Conservation (phyloP, 129 eudicot genomes). For the Arctium minus region DNA sequence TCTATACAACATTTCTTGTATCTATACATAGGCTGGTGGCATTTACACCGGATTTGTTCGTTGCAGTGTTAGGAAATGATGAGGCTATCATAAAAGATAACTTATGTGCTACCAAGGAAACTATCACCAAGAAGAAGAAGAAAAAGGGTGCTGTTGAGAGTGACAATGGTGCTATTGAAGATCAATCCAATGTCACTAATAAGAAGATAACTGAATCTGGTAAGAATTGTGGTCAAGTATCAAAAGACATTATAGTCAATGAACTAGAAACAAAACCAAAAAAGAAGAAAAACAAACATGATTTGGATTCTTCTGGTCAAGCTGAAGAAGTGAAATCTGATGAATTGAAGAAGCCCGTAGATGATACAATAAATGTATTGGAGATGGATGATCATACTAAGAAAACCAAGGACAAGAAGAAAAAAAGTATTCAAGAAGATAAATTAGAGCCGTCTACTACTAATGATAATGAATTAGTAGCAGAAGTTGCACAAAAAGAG, state of each 20-base stretch:
- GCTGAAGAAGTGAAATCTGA: slow-evolving; percentile 2
- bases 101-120: slow-evolving; percentile 21
- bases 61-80: slow-evolving; percentile 13
- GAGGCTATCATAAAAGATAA: slow-evolving; percentile 21
- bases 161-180: slow-evolving; percentile 11
- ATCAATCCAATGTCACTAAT: slow-evolving; percentile 12
- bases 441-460: slow-evolving; percentile 3
- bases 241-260: slow-evolving; percentile 9
- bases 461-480: slow-evolving; percentile 4
- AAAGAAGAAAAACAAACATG: slow-evolving; percentile 33
- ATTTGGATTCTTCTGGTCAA: slow-evolving; percentile 8
- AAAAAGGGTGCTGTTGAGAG: slow-evolving; percentile 32
- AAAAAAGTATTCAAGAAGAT: slow-evolving; percentile 14
- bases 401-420: slow-evolving; percentile 24
- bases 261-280: slow-evolving; percentile 28
- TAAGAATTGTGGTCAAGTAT: slow-evolving; percentile 15
- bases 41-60: not conserved
- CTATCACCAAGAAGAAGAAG: slow-evolving; percentile 35
- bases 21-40: not conserved
- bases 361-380: not conserved
- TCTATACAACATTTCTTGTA: not conserved
- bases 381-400: slow-evolving; percentile 6
- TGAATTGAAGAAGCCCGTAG: slow-evolving; percentile 1
- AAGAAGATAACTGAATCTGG: slow-evolving; percentile 11
- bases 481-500: slow-evolving; percentile 11